Conservation (phyloP, 2,329 filamentous ascomycete species). For the Arthrinium phaeospermum region DNA sequence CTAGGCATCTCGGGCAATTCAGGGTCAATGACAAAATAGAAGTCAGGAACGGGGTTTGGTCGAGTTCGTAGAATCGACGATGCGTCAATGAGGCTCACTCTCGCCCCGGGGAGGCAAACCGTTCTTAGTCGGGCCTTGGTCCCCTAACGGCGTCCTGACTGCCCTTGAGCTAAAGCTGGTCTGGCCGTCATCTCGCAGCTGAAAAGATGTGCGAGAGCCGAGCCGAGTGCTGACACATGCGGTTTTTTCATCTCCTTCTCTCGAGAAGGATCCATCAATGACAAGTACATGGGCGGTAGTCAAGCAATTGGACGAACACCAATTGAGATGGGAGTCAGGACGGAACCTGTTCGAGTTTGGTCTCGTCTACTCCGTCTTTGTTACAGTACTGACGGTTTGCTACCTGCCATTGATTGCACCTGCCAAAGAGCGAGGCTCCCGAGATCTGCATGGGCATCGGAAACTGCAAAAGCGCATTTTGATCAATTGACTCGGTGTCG, state of each 20-base stretch:
- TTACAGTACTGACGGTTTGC: not conserved
- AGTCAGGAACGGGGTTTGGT: not conserved
- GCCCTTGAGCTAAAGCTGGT: constrained; percentile 4
- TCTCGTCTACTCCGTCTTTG: not conserved
- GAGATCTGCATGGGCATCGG: not conserved
- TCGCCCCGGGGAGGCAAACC: not conserved
- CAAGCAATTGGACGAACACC: not conserved
- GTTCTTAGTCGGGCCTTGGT: not conserved
- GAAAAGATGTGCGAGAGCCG: not conserved
- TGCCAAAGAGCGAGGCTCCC: not conserved
- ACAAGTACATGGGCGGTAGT: not conserved
- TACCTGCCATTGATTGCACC: not conserved
- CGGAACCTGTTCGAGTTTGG: not conserved
- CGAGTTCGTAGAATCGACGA: not conserved
- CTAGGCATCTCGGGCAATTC: not conserved
- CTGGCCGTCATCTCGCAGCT: not conserved
- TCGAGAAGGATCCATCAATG: not conserved
- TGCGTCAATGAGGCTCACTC: not conserved
- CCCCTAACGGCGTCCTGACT: not conserved
- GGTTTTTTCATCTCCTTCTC: not conserved
- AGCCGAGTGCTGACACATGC: constrained; percentile 14
- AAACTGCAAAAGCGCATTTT: not conserved
- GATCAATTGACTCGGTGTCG: constrained; percentile 8
- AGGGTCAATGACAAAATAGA: not conserved
- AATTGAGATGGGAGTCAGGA: not conserved